Percentiles rank a stretch among this genome's conserved stretches.
phyloP scores from a whole-genome alignment of 768 basidiomycete species.

The Brasilioporus rufonigricans region DNA sequence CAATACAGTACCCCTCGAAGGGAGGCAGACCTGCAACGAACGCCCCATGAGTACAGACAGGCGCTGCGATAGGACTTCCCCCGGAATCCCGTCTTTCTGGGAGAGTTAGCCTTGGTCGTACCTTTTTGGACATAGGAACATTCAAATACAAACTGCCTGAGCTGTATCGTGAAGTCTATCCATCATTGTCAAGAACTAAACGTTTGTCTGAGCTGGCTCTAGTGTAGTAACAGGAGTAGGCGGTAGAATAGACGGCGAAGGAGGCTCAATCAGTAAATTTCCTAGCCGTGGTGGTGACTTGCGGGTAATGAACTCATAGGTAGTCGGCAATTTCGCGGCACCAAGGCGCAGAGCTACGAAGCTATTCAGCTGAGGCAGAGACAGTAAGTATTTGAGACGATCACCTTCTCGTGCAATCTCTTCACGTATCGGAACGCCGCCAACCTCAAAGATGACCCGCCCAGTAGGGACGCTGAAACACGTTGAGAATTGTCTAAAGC shows the following conservation, averaged over 20 bases:
- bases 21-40: too few species aligned
- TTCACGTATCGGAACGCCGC: slow-evolving; percentile 84
- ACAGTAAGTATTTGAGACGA: neutral
- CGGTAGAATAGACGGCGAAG: slow-evolving; percentile 1
- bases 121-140: too few species aligned
- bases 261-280: slow-evolving; percentile 53
- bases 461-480: slow-evolving; percentile 73
- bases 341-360: slow-evolving; percentile 78
- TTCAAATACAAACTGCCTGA: too few species aligned
- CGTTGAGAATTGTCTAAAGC: neutral
- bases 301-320: slow-evolving; percentile 81
- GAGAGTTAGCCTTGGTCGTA: too few species aligned
- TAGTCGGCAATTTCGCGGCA: slow-evolving; percentile 81
- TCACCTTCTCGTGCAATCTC: slow-evolving; percentile 90
- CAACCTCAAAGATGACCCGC: slow-evolving; percentile 92
- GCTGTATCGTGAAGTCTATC: too few species aligned
- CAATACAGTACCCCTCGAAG: too few species aligned
- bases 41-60: too few species aligned
- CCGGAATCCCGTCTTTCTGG: too few species aligned
- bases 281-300: slow-evolving; percentile 72
- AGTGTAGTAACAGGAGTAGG: slow-evolving; percentile 13
- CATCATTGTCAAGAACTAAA: too few species aligned
- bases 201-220: slow-evolving; percentile 7
- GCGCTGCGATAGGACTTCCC: too few species aligned
- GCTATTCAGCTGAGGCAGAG: slow-evolving; percentile 1